Evolutionary conservation across 495 filamentous ascomycete species (phyloP).

Genomic region (Penicillium riverlandense): DNA sequence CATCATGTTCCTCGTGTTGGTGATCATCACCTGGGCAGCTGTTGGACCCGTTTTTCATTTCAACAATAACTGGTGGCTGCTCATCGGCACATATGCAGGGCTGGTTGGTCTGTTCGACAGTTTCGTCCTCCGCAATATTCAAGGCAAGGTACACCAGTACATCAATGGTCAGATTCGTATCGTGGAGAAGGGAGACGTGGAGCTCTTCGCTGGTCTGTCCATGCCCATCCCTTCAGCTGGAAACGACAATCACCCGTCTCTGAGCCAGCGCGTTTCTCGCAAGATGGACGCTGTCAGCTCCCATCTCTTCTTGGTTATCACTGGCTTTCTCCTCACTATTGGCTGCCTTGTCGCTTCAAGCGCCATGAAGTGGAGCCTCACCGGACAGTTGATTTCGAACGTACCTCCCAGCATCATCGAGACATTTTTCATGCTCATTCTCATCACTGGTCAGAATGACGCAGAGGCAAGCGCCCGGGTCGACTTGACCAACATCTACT

Average conservation of each 20-base stretch:
- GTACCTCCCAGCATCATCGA: conserved; percentile 35
- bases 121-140: conserved; percentile 31
- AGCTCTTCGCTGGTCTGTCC: conserved; percentile 10
- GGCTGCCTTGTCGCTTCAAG: conserved; percentile 21
- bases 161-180: conserved; percentile 17
- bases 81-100: conserved; percentile 36
- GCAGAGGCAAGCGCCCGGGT: conserved; percentile 12
- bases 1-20: conserved; percentile 19
- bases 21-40: conserved; percentile 22
- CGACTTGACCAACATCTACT: conserved; percentile 17
- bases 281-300: conserved; percentile 16
- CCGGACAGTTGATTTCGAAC: conserved; percentile 33
- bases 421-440: conserved; percentile 31
- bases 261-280: conserved; percentile 14
- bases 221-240: conserved; percentile 1
- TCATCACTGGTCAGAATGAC: conserved; percentile 30
- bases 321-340: conserved; percentile 17
- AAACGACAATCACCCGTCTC: neutral
- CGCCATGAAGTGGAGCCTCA: conserved; percentile 28
- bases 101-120: conserved; percentile 31
- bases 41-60: conserved; percentile 23
- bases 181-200: conserved; percentile 11
- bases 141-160: conserved; percentile 20
- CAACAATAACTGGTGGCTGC: conserved; percentile 31
- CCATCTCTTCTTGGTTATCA: conserved; percentile 16